Base-by-base conservation (phyloP, 768 basidiomycete species). In the Suillus variegatus region DNA sequence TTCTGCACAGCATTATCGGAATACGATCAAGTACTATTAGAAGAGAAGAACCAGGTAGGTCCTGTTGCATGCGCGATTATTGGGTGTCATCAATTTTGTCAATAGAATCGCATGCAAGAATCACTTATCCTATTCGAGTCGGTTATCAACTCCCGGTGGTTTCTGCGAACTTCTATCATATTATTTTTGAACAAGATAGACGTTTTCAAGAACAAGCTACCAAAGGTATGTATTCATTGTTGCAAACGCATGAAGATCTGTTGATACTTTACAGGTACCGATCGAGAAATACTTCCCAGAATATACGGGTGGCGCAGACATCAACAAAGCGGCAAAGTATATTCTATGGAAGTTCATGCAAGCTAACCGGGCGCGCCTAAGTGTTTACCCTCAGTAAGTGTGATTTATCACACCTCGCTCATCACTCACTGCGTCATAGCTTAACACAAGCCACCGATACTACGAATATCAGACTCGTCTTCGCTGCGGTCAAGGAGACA, bases 281-380 rank as follows among this genome's bases (percentile, higher is more conserved):
- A 76, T 94, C n/a, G 90, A 91, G 66, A 80, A 81, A 51, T 91
- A 90, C 74, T 95, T 95, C 76, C 88, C 93, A 5, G 94, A 95
- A 72, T 96, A 96, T 75, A 91, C 92, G 0, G 93, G 93, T 40
- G 94, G 94, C 5, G 77, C 88, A 4, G 93, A 96, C 71, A 92
- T 96, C 76, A 95, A 94, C 80, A 96, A 96, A 76, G 94, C 94
- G 2, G 94, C 95, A 0, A 95, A 95, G 70, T 97, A 94, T 68
- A 95, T 98, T 62, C 80, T 98, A 44, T 97, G 94, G 95, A 81
- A 92, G 71, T 98, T 97, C 71, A 95, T 95, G 84, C 93, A 97
- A 76, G 90, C 92, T 63, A 97, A 96, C 70, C 80, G 91, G 25
- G 92, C 92, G 62, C 77, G 89, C 61, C 77, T 96, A 69, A 94